Evolutionary conservation across 768 basidiomycete species (phyloP).

Genomic region (Tylopilus plumbeoviolaceoides): DNA sequence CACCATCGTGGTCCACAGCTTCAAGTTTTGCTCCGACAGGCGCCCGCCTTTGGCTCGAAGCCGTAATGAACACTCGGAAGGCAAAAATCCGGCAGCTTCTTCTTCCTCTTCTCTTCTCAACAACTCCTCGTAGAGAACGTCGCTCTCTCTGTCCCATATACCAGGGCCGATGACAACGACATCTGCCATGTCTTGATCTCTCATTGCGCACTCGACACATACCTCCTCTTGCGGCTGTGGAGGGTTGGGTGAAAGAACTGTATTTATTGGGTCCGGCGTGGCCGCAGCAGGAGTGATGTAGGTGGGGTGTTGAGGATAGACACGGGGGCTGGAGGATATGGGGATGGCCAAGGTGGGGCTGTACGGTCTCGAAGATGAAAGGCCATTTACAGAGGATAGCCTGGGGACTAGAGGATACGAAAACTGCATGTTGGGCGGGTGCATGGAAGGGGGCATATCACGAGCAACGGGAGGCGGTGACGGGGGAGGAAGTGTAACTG

Average conservation of each 20-base stretch:
- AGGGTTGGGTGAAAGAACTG: conserved; percentile 55
- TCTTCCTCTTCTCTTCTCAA: conserved; percentile 69
- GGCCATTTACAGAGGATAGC: conserved; percentile 47
- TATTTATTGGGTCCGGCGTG: conserved; percentile 55
- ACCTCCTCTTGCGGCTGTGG: conserved; percentile 68
- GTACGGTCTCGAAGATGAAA: conserved; percentile 57
- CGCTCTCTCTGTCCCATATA: conserved; percentile 90
- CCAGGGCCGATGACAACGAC: conserved; percentile 84
- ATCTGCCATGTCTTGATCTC: conserved; percentile 97
- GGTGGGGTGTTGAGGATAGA: conserved; percentile 71
- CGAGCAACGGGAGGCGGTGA: conserved; percentile 20
- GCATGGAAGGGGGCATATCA: conserved; percentile 32
- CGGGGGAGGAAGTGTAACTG: conserved; percentile 20
- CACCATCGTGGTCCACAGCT: conserved; percentile 76
- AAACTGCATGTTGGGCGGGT: conserved; percentile 43
- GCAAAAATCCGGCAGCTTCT: conserved; percentile 45
- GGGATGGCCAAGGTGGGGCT: conserved; percentile 39
- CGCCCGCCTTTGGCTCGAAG: conserved; percentile 63
- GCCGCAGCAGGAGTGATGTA: conserved; percentile 56
- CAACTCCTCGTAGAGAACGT: conserved; percentile 75
- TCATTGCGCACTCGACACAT: conserved; percentile 97
- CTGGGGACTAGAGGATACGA: conserved; percentile 37
- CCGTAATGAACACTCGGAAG: conserved; percentile 50
- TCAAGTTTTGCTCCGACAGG: conserved; percentile 74
- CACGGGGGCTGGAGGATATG: conserved; percentile 63